A percentile compares a stretch with the other conserved stretches of the same genome.
Conservation (phyloP, 1,139 yeast species). For the Taphrina pruni region DNA sequence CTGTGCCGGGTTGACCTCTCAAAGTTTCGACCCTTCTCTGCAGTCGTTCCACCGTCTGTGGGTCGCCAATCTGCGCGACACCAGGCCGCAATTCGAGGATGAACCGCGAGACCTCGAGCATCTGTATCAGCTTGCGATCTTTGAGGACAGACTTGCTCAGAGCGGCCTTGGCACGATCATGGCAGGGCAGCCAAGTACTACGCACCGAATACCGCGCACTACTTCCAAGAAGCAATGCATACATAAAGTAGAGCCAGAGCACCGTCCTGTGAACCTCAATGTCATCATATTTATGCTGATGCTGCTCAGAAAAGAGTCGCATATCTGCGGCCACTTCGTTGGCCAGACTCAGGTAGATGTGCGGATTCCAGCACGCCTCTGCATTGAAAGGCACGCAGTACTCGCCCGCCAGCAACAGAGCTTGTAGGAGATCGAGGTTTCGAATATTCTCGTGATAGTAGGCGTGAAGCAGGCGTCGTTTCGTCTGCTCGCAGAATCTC, state of each 20-base stretch:
- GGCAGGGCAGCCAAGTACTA: constrained; percentile 6
- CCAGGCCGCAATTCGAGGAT: constrained; percentile 3
- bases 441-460: constrained; percentile 6
- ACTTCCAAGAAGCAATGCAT: background rate
- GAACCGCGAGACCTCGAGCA: background rate
- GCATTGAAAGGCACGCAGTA: constrained; percentile 7
- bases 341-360: constrained; percentile 5
- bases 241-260: constrained; percentile 13
- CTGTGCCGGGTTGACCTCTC: background rate
- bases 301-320: constrained; percentile 2
- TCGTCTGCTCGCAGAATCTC: constrained; percentile 10
- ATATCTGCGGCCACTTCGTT: constrained; percentile 12
- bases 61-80: background rate
- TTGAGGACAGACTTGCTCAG: constrained; percentile 1
- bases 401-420: constrained; percentile 3
- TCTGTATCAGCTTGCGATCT: background rate
- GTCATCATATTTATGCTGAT: background rate
- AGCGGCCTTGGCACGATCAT: background rate
- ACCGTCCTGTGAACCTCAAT: background rate
- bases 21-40: background rate
- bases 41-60: background rate
- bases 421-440: constrained; percentile 1
- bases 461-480: constrained; percentile 9
- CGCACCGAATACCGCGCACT: constrained; percentile 12
- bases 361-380: constrained; percentile 11